A percentile compares a stretch with the other conserved stretches of the same genome.
These are phyloP conservation scores for Cladorrhinum samala DNA, from an alignment of 495 filamentous ascomycete species.

Conservation along the genomic window DNA sequence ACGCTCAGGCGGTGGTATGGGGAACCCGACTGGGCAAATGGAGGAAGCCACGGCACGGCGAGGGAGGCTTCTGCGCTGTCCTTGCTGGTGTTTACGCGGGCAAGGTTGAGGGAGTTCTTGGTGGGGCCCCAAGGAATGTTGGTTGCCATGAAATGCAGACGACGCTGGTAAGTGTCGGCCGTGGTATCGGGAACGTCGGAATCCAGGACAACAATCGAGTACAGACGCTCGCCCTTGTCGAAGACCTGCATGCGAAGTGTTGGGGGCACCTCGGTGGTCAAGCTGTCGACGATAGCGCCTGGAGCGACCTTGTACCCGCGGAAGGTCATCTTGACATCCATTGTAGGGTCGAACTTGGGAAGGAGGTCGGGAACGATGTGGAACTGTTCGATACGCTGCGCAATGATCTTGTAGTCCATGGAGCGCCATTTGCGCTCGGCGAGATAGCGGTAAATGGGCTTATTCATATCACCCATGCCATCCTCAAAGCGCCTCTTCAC, in stretches of 20 bases:
- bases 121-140: slow-evolving; percentile 51
- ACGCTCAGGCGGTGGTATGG: slow-evolving; percentile 85
- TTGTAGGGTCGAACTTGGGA: slow-evolving; percentile 68
- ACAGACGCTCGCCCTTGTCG: slow-evolving; percentile 69
- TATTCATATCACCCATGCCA: slow-evolving; percentile 86
- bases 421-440: slow-evolving; percentile 78
- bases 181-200: slow-evolving; percentile 80
- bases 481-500: slow-evolving; percentile 96
- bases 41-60: slow-evolving; percentile 75
- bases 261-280: slow-evolving; percentile 59
- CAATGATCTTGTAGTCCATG: slow-evolving; percentile 64
- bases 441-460: slow-evolving; percentile 91
- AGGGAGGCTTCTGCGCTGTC: slow-evolving; percentile 53
- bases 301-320: slow-evolving; percentile 57
- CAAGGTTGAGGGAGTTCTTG: slow-evolving; percentile 42
- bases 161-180: slow-evolving; percentile 68
- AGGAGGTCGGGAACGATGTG: slow-evolving; percentile 90
- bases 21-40: slow-evolving; percentile 79
- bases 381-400: slow-evolving; percentile 86
- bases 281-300: slow-evolving; percentile 70
- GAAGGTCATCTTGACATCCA: slow-evolving; percentile 77
- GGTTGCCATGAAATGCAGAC: slow-evolving; percentile 77
- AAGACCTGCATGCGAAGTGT: slow-evolving; percentile 80
- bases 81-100: slow-evolving; percentile 24
- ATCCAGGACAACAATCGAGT: slow-evolving; percentile 81